phyloP scores from a whole-genome alignment of 2,329 filamentous ascomycete species.

The Purpureocillium lavendulum region DNA sequence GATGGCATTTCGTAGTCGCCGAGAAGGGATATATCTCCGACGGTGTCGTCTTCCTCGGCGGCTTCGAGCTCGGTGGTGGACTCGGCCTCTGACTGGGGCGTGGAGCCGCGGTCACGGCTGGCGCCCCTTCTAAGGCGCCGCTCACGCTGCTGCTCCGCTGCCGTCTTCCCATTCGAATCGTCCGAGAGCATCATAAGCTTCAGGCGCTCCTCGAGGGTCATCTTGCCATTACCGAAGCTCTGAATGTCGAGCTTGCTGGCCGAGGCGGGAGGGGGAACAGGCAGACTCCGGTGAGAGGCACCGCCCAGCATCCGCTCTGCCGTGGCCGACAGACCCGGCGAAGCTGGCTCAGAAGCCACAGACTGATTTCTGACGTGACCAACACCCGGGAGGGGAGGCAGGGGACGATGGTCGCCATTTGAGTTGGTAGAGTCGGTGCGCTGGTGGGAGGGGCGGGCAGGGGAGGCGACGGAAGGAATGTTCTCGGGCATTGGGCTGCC shows the following conservation, averaged over 20 bases:
- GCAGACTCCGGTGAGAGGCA: slow-evolving; percentile 58
- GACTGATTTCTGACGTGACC: slow-evolving; percentile 27
- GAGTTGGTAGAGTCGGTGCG: slow-evolving; percentile 69
- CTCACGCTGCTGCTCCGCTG: slow-evolving; percentile 59
- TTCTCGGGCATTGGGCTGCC: slow-evolving; percentile 59
- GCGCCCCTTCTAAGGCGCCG: slow-evolving; percentile 58
- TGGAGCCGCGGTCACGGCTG: slow-evolving; percentile 41
- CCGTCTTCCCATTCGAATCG: slow-evolving; percentile 47
- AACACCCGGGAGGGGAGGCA: slow-evolving; percentile 75
- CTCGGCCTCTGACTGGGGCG: slow-evolving; percentile 29
- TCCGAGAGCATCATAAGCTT: slow-evolving; percentile 83
- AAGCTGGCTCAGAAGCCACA: slow-evolving; percentile 43
- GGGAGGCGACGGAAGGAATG: slow-evolving; percentile 28
- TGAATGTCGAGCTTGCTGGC: slow-evolving; percentile 71
- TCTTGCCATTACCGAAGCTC: slow-evolving; percentile 63
- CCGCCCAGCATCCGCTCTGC: slow-evolving; percentile 60
- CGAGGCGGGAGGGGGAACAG: slow-evolving; percentile 60
- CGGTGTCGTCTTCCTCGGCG: slow-evolving; percentile 49
- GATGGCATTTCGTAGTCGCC: slow-evolving; percentile 60
- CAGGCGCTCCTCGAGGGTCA: slow-evolving; percentile 80
- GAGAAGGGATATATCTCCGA: slow-evolving; percentile 51
- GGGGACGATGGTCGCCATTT: slow-evolving; percentile 71
- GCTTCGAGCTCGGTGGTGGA: slow-evolving; percentile 22
- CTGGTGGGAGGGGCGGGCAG: slow-evolving; percentile 45
- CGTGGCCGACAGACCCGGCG: slow-evolving; percentile 57